Conservation (phyloP, 176 grass and related monocot genomes). For the Oryza glaberrima region DNA sequence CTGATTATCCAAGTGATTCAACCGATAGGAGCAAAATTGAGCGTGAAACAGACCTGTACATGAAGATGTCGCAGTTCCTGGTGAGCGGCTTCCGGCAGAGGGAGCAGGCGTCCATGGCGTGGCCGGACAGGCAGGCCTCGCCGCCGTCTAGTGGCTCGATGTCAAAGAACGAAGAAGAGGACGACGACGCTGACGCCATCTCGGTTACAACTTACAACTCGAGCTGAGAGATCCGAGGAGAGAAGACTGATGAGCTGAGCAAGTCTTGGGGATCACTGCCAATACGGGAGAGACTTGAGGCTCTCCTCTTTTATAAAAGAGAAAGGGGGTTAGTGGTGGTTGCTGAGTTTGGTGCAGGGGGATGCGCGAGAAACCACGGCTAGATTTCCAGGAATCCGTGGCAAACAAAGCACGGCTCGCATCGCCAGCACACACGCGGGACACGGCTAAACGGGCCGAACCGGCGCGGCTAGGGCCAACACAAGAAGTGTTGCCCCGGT, state of each 20-base stretch:
- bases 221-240: background rate
- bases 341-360: background rate
- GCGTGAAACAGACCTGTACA: conserved; percentile 47
- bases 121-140: background rate
- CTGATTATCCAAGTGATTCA: background rate
- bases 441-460: background rate
- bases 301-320: conserved; percentile 36
- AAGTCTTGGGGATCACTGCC: background rate
- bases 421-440: background rate
- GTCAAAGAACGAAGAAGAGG: conserved; percentile 30
- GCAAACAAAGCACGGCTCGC: background rate
- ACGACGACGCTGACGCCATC: conserved; percentile 22
- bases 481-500: conserved; percentile 33
- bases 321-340: background rate
- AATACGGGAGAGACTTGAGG: background rate
- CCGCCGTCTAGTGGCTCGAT: conserved; percentile 32
- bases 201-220: background rate
- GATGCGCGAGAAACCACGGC: conserved; percentile 37
- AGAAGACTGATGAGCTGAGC: conserved; percentile 25
- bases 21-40: background rate
- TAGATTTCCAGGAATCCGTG: conserved; percentile 40
- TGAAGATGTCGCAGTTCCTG: conserved; percentile 53
- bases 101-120: conserved; percentile 50
- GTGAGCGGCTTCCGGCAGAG: conserved; percentile 56
- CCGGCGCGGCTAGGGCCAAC: conserved; percentile 31